Conservation (phyloP, 2,329 filamentous ascomycete genomes). For the Epichloe brachyelytri region DNA sequence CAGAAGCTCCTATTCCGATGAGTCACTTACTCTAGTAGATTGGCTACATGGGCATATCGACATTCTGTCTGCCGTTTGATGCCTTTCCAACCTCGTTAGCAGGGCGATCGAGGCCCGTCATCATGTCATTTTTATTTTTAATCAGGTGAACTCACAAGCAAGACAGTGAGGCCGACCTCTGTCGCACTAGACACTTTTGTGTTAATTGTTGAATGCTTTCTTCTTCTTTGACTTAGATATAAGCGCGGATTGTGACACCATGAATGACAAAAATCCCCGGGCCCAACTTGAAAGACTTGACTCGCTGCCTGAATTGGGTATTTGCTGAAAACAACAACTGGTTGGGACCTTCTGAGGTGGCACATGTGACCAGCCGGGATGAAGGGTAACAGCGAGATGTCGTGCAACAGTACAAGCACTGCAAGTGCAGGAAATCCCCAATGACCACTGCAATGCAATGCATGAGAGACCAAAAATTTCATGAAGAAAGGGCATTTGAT, state of each 20-base stretch:
- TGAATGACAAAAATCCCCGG: neutral
- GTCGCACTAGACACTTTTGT: slow-evolving; percentile 45
- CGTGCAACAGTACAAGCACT: slow-evolving; percentile 3
- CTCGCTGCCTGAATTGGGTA: neutral
- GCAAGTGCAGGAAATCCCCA: neutral
- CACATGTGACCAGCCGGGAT: neutral
- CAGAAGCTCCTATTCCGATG: neutral
- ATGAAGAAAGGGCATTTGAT: neutral
- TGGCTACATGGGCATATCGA: slow-evolving; percentile 63
- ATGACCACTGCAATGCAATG: neutral
- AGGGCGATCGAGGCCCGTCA: neutral
- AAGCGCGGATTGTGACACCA: neutral
- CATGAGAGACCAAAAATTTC: neutral
- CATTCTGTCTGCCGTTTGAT: slow-evolving; percentile 67
- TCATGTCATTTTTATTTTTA: neutral
- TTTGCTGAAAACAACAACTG: neutral
- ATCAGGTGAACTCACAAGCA: slow-evolving; percentile 36
- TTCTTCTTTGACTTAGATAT: too few relatives aligned
- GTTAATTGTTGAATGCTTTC: neutral
- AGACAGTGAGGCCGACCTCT: slow-evolving; percentile 56
- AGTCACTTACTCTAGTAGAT: slow-evolving; percentile 58
- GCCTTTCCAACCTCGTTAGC: slow-evolving; percentile 32
- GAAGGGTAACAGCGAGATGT: slow-evolving; percentile 1
- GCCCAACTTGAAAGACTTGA: neutral
- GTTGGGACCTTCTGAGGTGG: neutral